Evolutionary conservation across 495 filamentous ascomycete genomes (phyloP).

Genomic region (Aspergillus ellipticus): DNA sequence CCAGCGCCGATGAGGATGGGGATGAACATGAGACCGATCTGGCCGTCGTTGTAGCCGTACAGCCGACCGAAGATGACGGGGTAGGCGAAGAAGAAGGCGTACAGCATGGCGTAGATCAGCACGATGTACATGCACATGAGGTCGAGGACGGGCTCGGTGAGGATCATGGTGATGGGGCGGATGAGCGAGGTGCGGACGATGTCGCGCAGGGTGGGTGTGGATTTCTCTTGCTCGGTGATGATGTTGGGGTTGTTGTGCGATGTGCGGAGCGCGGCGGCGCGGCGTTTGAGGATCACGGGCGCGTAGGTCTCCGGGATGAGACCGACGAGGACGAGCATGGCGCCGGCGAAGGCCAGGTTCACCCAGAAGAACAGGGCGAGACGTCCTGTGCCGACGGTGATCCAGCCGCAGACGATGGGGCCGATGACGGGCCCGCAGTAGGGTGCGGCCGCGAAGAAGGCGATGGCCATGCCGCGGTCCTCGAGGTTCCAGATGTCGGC

Average conservation of each 20-base stretch:
- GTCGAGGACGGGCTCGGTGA: slow-evolving; percentile 53
- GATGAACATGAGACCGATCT: slow-evolving; percentile 34
- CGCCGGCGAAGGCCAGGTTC: slow-evolving; percentile 36
- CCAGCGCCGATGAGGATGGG: slow-evolving; percentile 50
- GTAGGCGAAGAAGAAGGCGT: slow-evolving; percentile 74
- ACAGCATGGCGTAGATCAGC: slow-evolving; percentile 65
- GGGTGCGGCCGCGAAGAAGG: slow-evolving; percentile 51
- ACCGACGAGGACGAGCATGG: slow-evolving; percentile 45
- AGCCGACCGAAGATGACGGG: slow-evolving; percentile 53
- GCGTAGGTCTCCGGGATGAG: slow-evolving; percentile 61
- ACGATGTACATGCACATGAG: slow-evolving; percentile 64
- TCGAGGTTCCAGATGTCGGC: slow-evolving; percentile 59
- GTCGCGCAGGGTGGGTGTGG: slow-evolving; percentile 24
- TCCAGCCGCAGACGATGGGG: slow-evolving; percentile 56
- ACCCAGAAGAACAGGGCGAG: slow-evolving; percentile 53
- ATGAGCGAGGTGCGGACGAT: slow-evolving; percentile 48
- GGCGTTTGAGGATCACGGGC: slow-evolving; percentile 57
- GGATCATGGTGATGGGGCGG: slow-evolving; percentile 32
- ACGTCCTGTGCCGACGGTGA: slow-evolving; percentile 49
- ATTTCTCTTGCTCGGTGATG: slow-evolving; percentile 46
- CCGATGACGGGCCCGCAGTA: slow-evolving; percentile 55
- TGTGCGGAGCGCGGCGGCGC: slow-evolving; percentile 50
- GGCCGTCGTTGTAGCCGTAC: slow-evolving; percentile 45
- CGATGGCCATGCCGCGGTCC: slow-evolving; percentile 58
- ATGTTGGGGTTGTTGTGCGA: slow-evolving; percentile 55